Base-by-base conservation (phyloP, 2,329 filamentous ascomycete species). In the Colletotrichum tropicicola region DNA sequence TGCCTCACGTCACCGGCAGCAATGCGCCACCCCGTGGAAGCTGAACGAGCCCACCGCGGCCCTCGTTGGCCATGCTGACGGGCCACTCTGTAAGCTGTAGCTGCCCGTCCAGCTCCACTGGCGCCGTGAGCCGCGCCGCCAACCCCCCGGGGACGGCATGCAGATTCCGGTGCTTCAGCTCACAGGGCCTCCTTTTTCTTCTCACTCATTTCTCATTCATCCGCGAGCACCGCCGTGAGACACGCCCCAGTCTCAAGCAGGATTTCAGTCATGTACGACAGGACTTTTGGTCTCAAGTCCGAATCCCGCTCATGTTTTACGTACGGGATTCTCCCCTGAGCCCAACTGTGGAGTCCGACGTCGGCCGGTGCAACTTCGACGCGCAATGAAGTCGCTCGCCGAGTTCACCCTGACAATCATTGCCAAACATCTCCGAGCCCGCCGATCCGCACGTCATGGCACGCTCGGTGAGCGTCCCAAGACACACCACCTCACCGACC, bases 291-390 rank as follows among this genome's bases (percentile, higher is more conserved):
- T 5, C 5, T 35, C 12, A 35, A 35, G n/a, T 35, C 32, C 32
- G 32, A 35, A 35, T 3, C 12, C 32, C 32, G 32, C n/a, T 13
- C 7, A 12, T 12, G 17, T 17, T n/a, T 54, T 19, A 13, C 48
- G 32, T 52, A 17, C 32, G 3, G 7, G 9, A 13, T 35, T 35
- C 32, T 35, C 13, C 12, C 32, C 32, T 35, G 32, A 15, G n/a
- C n/a, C n/a, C n/a, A n/a, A n/a, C n/a, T n/a, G 7, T 43, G 56
- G 27, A 37, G 48, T 41, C 49, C 58, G 58, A 60, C 23, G 28
- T 60, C 49, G 51, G 58, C 32, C 30, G 39, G 13, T n/a, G n/a
- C n/a, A n/a, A n/a, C 25, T 62, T 35, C 15, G 30, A 25, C 6
- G 9, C 32, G 44, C 32, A 48, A 56, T 27, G 27, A 39, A 27